Evolutionary conservation across 176 grass and related monocot species (phyloP), one percentile per base, ranked within the genome.

Genomic region (Saccharum spontaneum): DNA sequence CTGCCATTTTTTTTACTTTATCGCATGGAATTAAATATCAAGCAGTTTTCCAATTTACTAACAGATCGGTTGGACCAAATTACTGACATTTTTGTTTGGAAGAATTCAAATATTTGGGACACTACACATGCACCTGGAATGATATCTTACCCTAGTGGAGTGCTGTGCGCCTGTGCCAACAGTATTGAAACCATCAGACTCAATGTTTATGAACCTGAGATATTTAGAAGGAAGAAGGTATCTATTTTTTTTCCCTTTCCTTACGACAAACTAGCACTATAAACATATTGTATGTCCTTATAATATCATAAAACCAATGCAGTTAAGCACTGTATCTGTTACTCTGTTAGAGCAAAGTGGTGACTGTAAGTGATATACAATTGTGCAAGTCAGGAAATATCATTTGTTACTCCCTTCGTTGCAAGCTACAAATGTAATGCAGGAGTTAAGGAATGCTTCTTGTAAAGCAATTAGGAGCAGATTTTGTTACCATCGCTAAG

Each of bases 261-360:
- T 12, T 62, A 26, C n/a, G 0, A 26, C 3, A 62, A 62, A 26
- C 10, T 26, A 28, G 6, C 57, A 55, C 23, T 48, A 70, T 1
- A 39, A 70, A 38, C 12, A 67, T 38, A n/a, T 7, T 1, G 5
- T 50, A 54, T 20, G 64, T 34, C 33, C 22, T 65, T 7, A 13
- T 78, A 33, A 78, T 82, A 76, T 71, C 8, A 81, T 18, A 75
- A 61, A 73, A 14, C 7, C 30, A 24, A 75, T n/a, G 77, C 9
- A 54, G 6, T 33, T 55, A 66, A 6, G 36, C 23, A 57, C 9
- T 3, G 6, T 68, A 85, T 77, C 18, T 5, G 18, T 46, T 67
- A 20, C 77, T 77, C 18, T 5, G 18, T 46, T 67, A 20, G 43
- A 84, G 71, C 10, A 28, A 10, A 74, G 2, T 46, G 18, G 67